phyloP scores from a whole-genome alignment of 78 protist genomes.

The Andalucia godoyi region DNA sequence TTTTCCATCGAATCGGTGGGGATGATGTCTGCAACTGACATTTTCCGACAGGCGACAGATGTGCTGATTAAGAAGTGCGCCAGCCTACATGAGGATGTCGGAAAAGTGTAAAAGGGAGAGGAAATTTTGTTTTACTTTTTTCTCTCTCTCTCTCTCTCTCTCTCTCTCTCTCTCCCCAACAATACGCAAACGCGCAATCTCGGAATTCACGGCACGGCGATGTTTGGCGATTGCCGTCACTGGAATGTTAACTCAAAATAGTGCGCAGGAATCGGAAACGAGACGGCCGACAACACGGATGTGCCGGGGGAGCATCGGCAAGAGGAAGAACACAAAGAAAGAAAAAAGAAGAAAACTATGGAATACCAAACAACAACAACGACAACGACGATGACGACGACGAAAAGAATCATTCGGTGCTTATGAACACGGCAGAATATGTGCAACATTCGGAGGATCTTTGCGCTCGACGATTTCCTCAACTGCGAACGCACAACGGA shows the following conservation, averaged over 20 bases:
- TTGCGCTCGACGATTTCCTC: constrained; percentile 10
- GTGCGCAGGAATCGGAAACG: too few relatives aligned
- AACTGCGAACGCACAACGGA: constrained; percentile 8
- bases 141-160: not conserved
- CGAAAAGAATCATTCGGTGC: not conserved
- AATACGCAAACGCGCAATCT: too few relatives aligned
- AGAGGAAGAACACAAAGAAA: too few relatives aligned
- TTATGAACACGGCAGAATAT: not conserved
- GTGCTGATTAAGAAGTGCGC: not conserved
- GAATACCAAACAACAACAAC: not conserved
- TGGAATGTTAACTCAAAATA: too few relatives aligned
- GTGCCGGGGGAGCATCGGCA: too few relatives aligned
- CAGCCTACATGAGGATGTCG: not conserved
- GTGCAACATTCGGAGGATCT: not conserved
- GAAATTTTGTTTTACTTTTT: not conserved
- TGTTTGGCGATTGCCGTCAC: too few relatives aligned
- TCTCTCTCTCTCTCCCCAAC: not conserved
- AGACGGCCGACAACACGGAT: too few relatives aligned
- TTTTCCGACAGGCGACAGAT: constrained; percentile 28
- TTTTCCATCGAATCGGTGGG: not conserved
- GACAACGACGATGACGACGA: not conserved
- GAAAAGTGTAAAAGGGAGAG: not conserved
- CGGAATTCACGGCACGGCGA: too few relatives aligned
- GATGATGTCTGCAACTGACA: not conserved
- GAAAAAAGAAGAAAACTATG: too few relatives aligned